Base-by-base conservation (phyloP, 495 filamentous ascomycete genomes). In the Neurospora sp. region DNA sequence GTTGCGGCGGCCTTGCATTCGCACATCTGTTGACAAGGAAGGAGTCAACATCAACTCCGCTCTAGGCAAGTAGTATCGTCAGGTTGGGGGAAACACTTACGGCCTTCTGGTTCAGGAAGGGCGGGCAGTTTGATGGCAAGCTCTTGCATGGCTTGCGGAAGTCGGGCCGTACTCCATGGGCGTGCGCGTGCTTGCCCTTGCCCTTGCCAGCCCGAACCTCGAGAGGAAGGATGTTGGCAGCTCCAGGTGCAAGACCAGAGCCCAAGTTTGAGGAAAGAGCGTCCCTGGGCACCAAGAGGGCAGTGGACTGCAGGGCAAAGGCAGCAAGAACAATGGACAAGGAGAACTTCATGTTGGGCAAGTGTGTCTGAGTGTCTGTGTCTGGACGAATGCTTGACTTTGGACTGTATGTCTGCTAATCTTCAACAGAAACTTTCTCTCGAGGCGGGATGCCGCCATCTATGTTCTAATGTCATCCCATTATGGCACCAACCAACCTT, bases 61-160 rank as follows among this genome's bases (percentile, higher is more conserved):
- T 39, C n/a, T 39, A 35, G 35, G 22, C 11, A 61, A 39, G 59
- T 20, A 35, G 40, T 69, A 37, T 37, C 39, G 27, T 71, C n/a
- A 70, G 0, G 1, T 20, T 16, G 46, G 27, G 16, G 27, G 14
- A 35, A 12, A 4, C 48, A 73, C 75, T 69, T 70, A 74, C 75
- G 5, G 73, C 48, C 40, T 74, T 76, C 35, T 53, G 20, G 41
- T 38, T 74, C 41, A 76, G 41, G 68, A 74, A 73, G 10, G 73
- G 48, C 3, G 73, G 75, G 59, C 75, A 76, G 40, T 65, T 70
- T n/a, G 71, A 69, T 11, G 71, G 39, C 20, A 37, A 18, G 71
- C 71, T 73, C 14, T 70, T 59, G 48, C 75, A 76, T 2, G 71
- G 40, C 40, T 59, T 46, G 41, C 75, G 75, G 42, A 76, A 76